phyloP scores from a whole-genome alignment of 192 early-diverging fungal species.

The Radiomyces spectabilis region DNA sequence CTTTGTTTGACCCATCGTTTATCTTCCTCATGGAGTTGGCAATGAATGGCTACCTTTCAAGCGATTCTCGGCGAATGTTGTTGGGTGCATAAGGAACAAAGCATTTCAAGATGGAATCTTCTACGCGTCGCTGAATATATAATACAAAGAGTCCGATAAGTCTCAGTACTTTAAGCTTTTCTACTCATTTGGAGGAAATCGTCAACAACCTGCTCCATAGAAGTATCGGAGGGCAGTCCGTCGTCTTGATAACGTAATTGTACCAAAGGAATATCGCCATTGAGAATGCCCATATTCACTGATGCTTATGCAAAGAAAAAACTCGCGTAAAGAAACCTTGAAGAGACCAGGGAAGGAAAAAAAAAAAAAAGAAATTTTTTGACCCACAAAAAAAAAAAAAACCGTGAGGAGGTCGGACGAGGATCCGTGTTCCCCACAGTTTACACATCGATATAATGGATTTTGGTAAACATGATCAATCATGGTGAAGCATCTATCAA shows the following conservation, averaged over 20 bases:
- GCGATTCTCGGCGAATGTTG: slow-evolving; percentile 2
- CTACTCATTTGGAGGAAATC: background rate
- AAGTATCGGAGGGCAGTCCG: slow-evolving; percentile 49
- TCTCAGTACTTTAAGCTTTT: background rate
- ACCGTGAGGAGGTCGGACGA: too few species aligned
- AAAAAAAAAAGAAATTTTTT: background rate
- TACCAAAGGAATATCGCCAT: background rate
- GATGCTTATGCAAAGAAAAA: slow-evolving; percentile 1
- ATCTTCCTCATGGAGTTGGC: too few species aligned
- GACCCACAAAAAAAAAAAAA: background rate
- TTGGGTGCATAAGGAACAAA: slow-evolving; percentile 18
- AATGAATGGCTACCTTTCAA: slow-evolving; percentile 8
- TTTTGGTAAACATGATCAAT: too few species aligned
- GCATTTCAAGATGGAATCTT: slow-evolving; percentile 13
- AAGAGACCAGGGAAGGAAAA: background rate
- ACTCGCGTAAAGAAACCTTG: background rate
- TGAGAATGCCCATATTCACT: slow-evolving; percentile 10
- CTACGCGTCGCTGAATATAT: too few species aligned
- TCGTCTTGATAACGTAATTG: slow-evolving; percentile 40
- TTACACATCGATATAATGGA: too few species aligned
- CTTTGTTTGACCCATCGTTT: background rate
- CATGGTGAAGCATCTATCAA: too few species aligned
- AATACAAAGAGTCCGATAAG: too few species aligned
- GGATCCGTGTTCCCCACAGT: too few species aligned
- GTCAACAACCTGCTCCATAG: slow-evolving; percentile 42